These are phyloP conservation scores for Fusarium xyrophilum DNA, from an alignment of 2,329 filamentous ascomycete species.

Conservation along the genomic window DNA sequence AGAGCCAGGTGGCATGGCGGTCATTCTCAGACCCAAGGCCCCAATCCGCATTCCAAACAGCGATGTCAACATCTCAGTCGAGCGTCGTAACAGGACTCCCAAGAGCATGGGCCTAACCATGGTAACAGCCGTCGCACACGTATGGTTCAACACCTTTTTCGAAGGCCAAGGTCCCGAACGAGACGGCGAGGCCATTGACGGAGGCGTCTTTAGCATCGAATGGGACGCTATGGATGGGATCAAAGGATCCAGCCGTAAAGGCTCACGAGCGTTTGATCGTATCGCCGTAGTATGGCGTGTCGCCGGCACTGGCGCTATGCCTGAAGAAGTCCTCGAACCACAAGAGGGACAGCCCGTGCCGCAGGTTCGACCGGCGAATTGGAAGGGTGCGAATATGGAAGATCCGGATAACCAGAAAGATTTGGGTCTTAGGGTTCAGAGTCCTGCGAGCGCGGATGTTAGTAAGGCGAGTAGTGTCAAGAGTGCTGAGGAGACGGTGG, in stretches of 20 bases:
- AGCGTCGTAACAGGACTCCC: conserved; percentile 80
- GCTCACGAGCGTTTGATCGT: conserved; percentile 79
- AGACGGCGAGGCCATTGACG: conserved; percentile 68
- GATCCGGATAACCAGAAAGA: conserved; percentile 60
- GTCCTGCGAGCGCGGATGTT: conserved; percentile 68
- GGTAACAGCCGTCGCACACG: conserved; percentile 91
- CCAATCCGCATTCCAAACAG: conserved; percentile 77
- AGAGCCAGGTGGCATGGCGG: conserved; percentile 70
- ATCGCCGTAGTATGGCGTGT: conserved; percentile 85
- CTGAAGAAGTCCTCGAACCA: conserved; percentile 63
- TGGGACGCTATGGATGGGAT: conserved; percentile 87
- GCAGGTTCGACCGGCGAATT: conserved; percentile 75
- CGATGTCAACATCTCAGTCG: conserved; percentile 89
- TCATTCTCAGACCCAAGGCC: conserved; percentile 76
- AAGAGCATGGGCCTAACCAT: conserved; percentile 83
- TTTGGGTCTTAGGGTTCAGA: conserved; percentile 71
- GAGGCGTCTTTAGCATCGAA: conserved; percentile 66
- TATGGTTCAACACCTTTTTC: conserved; percentile 97
- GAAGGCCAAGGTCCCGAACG: conserved; percentile 80
- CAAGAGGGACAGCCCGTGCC: conserved; percentile 70
- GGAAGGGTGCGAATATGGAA: conserved; percentile 66
- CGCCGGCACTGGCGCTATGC: conserved; percentile 39
- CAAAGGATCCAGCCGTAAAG: conserved; percentile 85
- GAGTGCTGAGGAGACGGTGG: conserved; percentile 42
- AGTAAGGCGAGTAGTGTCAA: conserved; percentile 76